Evolutionary conservation across 352 stramenopile species (phyloP).

Genomic region (Pythium graminicola): DNA sequence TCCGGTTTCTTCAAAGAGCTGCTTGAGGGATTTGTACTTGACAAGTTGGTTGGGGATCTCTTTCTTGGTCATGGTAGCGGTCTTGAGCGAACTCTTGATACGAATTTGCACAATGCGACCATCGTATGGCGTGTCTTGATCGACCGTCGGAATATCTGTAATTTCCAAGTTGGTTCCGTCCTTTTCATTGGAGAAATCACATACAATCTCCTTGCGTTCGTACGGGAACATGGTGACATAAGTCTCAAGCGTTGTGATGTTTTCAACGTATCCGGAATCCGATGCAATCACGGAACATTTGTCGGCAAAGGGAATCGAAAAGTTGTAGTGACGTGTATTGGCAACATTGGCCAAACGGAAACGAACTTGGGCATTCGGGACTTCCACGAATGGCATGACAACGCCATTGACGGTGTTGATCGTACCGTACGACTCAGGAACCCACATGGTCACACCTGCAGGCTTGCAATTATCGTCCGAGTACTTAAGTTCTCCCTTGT

Average conservation of each 20-base stretch:
- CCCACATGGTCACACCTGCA: conserved; percentile 35
- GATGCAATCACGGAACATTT: conserved; percentile 56
- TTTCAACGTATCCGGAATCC: conserved; percentile 58
- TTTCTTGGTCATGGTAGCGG: conserved; percentile 26
- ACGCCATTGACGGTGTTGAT: conserved; percentile 64
- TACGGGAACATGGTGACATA: conserved; percentile 49
- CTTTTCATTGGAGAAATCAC: conserved; percentile 39
- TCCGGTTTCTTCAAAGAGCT: conserved; percentile 36
- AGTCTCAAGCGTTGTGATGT: conserved; percentile 16
- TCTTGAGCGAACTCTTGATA: conserved; percentile 33
- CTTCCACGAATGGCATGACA: conserved; percentile 60
- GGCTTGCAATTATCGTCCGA: conserved; percentile 55
- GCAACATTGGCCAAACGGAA: conserved; percentile 52
- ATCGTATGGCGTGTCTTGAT: conserved; percentile 43
- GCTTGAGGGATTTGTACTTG: conserved; percentile 46
- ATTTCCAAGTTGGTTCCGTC: conserved; percentile 47
- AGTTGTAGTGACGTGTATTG: conserved; percentile 72
- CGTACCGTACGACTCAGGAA: conserved; percentile 55
- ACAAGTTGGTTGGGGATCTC: conserved; percentile 34
- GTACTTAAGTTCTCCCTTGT: conserved; percentile 52
- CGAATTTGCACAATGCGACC: conserved; percentile 47
- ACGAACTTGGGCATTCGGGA: conserved; percentile 51
- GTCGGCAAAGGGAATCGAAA: conserved; percentile 55
- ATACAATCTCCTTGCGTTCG: conserved; percentile 51
- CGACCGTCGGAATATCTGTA: conserved; percentile 34